Evolutionary conservation across 2,329 filamentous ascomycete genomes (phyloP).

Genomic region (Fusarium incarnatum): DNA sequence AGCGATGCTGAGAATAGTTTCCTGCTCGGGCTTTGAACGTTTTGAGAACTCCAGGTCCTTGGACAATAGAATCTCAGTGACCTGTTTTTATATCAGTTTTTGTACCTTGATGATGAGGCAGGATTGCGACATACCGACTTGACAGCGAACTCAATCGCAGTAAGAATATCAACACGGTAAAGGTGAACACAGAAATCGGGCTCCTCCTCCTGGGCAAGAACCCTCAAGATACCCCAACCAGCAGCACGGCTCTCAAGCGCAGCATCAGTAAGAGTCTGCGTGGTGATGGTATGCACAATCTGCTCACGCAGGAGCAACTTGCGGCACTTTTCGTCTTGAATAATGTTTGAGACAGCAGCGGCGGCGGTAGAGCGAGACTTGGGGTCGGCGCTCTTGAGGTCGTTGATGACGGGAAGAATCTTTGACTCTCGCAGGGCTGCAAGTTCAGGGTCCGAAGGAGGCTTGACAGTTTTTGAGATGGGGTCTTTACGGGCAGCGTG

Average conservation of each 20-base stretch:
- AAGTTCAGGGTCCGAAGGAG: conserved; percentile 71
- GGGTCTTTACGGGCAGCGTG: conserved; percentile 65
- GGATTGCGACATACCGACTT: conserved; percentile 58
- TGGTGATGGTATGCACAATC: conserved; percentile 71
- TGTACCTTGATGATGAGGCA: background rate
- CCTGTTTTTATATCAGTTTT: conserved; percentile 48
- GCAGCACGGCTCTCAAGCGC: conserved; percentile 72
- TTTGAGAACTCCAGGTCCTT: conserved; percentile 59
- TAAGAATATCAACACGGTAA: conserved; percentile 70
- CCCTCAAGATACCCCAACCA: conserved; percentile 74
- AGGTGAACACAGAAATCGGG: conserved; percentile 75
- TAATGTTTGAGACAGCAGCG: conserved; percentile 69
- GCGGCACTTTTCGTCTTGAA: conserved; percentile 70
- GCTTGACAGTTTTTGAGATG: conserved; percentile 68
- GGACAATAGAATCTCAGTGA: conserved; percentile 57
- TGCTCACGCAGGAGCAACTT: conserved; percentile 75
- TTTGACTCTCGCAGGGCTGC: conserved; percentile 71
- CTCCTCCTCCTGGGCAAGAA: conserved; percentile 72
- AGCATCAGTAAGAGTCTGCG: conserved; percentile 72
- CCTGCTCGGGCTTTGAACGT: conserved; percentile 64
- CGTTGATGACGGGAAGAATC: conserved; percentile 71
- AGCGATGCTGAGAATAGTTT: conserved; percentile 65
- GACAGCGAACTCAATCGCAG: conserved; percentile 68
- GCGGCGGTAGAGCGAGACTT: conserved; percentile 71
- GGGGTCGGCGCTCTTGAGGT: conserved; percentile 69